These are phyloP conservation scores for Mycena filopes DNA, from an alignment of 768 basidiomycete species.

Conservation along the genomic window DNA sequence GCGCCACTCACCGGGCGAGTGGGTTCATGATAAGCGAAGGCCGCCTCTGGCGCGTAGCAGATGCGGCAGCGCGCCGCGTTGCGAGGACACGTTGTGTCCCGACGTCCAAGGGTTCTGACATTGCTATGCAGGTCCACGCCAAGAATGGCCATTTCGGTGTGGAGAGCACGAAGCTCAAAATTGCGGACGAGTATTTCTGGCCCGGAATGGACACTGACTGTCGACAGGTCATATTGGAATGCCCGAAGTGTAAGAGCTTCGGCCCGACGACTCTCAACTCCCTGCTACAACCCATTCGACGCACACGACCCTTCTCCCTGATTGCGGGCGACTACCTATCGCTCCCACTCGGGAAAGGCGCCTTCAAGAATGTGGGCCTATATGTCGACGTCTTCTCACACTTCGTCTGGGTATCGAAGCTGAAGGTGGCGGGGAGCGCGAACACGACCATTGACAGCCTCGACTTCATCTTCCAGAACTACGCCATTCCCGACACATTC, in stretches of 20 bases:
- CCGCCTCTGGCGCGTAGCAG: slow-evolving; percentile 29
- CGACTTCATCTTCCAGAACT: slow-evolving; percentile 31
- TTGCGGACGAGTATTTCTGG: slow-evolving; percentile 33
- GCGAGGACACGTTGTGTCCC: slow-evolving; percentile 20
- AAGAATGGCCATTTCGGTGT: slow-evolving; percentile 38
- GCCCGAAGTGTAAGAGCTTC: slow-evolving; percentile 40
- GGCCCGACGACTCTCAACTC: slow-evolving; percentile 35
- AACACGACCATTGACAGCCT: slow-evolving; percentile 12
- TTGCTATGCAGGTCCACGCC: slow-evolving; percentile 16
- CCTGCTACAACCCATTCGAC: slow-evolving; percentile 42
- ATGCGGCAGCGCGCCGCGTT: slow-evolving; percentile 8
- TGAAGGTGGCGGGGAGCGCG: slow-evolving; percentile 10
- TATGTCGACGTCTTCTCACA: slow-evolving; percentile 35
- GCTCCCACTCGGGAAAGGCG: slow-evolving; percentile 38
- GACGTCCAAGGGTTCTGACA: slow-evolving; percentile 19
- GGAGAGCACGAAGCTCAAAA: slow-evolving; percentile 36
- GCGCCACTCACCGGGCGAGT: slow-evolving; percentile 1
- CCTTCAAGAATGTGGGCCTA: slow-evolving; percentile 33
- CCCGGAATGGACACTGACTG: slow-evolving; percentile 37
- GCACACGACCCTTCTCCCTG: slow-evolving; percentile 41
- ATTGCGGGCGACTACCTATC: slow-evolving; percentile 43
- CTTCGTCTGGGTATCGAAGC: slow-evolving; percentile 39
- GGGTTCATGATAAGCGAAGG: slow-evolving; percentile 26
- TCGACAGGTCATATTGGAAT: slow-evolving; percentile 34
- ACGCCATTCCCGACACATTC: slow-evolving; percentile 18